phyloP scores from a whole-genome alignment of 2,329 filamentous ascomycete species.

The Penicillium brevicompactum region DNA sequence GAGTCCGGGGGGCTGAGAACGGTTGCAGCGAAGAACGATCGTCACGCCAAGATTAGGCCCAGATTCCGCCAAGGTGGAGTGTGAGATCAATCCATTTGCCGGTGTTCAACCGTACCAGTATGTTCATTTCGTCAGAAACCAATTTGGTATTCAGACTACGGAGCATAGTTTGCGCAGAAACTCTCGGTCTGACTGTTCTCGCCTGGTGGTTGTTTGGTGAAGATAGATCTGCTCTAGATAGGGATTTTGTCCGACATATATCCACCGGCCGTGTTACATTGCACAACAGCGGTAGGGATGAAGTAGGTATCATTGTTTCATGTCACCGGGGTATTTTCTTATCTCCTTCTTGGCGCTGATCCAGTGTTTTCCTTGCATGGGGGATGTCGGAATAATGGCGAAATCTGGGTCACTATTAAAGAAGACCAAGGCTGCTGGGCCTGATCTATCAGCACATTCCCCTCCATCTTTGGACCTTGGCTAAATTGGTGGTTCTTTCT shows the following conservation, averaged over 20 bases:
- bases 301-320: conserved; percentile 4
- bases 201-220: background rate
- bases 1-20: background rate
- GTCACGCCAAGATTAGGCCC: conserved; percentile 4
- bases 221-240: background rate
- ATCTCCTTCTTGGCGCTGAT: conserved; percentile 9
- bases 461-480: background rate
- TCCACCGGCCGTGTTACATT: background rate
- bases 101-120: background rate
- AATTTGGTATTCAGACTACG: background rate
- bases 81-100: conserved; percentile 7
- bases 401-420: conserved; percentile 9
- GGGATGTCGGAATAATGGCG: conserved; percentile 12
- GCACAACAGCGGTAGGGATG: conserved; percentile 1
- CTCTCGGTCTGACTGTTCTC: background rate
- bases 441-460: background rate
- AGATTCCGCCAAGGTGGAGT: conserved; percentile 1
- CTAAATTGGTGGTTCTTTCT: background rate
- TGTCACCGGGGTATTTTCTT: conserved; percentile 1
- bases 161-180: background rate
- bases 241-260: background rate
- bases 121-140: background rate
- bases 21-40: background rate
- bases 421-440: background rate
- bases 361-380: conserved; percentile 1